Evolutionary conservation across 208 protist genomes (phyloP).

Genomic region (Leishmania gerbilli): DNA sequence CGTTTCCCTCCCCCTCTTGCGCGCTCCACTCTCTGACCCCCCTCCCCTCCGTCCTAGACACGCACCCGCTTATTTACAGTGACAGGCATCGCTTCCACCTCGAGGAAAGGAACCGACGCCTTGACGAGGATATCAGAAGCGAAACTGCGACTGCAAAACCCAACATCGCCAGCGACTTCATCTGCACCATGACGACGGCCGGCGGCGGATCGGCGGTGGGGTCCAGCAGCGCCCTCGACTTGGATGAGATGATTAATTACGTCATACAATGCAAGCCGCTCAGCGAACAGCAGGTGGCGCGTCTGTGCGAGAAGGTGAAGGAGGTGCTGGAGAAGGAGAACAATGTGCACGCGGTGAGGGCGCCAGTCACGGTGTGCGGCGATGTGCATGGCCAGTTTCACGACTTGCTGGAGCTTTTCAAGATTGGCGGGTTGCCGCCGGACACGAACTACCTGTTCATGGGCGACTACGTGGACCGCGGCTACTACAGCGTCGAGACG

Average conservation of each 20-base stretch:
- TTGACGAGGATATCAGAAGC: neutral
- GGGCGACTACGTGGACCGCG: constrained; percentile 97
- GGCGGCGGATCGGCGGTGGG: constrained; percentile 25
- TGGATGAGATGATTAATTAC: constrained; percentile 89
- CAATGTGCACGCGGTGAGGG: constrained; percentile 91
- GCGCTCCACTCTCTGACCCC: neutral
- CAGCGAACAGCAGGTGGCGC: constrained; percentile 84
- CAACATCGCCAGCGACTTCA: neutral
- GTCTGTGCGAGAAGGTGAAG: constrained; percentile 90
- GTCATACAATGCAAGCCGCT: constrained; percentile 90
- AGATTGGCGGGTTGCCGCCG: constrained; percentile 95
- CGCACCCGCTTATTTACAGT: too few species aligned
- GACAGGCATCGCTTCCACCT: neutral
- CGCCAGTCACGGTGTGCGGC: constrained; percentile 95
- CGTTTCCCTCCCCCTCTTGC: neutral
- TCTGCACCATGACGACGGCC: constrained; percentile 27
- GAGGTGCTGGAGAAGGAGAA: constrained; percentile 93
- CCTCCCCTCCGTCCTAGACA: neutral
- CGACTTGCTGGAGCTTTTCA: constrained; percentile 98
- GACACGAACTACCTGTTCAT: constrained; percentile 99
- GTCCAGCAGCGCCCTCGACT: constrained; percentile 61
- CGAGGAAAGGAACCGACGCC: neutral
- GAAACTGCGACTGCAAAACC: neutral
- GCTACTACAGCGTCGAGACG: constrained; percentile 95
- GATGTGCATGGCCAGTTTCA: constrained; percentile 98